Evolutionary conservation across 768 basidiomycete species (phyloP), one percentile per base, ranked within the genome.

Genomic region (Candolleomyces efflorescens): DNA sequence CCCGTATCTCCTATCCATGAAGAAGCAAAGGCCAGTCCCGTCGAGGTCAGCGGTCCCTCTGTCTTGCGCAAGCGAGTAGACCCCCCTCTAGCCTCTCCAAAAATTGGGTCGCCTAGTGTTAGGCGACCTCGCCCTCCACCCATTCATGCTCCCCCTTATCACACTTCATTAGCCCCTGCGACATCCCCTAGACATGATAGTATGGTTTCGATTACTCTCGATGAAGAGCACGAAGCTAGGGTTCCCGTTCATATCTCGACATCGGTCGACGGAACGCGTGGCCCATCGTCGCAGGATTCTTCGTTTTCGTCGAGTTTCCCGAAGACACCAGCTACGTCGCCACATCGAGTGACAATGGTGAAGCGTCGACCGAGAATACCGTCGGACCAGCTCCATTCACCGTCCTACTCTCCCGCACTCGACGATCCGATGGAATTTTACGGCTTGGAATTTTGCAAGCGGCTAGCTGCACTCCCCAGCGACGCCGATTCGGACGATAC

Each of bases 141-240:
- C 23, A 50, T n/a, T 50, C 23, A 23, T 3, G 18, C 46, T 47
- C 12, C 46, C 17, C 49, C 24, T 13, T 50, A 50, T 27, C 49
- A 27, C n/a, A 26, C 20, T 5, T 24, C 27, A 15, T n/a, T 27
- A 50, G 23, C 32, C 51, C n/a, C 12, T 20, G 51, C 36, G 15
- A 32, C 51, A 18, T 13, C 36, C 13, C 37, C 51, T 37, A 15
- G 32, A 7, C 27, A 48, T 15, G 45, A 26, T 15, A 59, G 52
- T 32, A 59, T 59, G 58, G 53, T 46, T 9, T 54, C 49, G n/a
- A 32, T 59, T 15, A 39, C 58, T 11, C 48, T 54, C n/a, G 53
- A 43, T 10, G 57, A 58, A 10, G 57, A 27, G 1, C 15, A 17
- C 12, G 15, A 2, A 22, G 44, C 11, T 51, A 20, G 41, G 23